Percentiles rank a stretch among this genome's conserved stretches.
These are phyloP conservation scores for Vinca major DNA, from an alignment of 305 asterid genomes.

Conservation along the genomic window DNA sequence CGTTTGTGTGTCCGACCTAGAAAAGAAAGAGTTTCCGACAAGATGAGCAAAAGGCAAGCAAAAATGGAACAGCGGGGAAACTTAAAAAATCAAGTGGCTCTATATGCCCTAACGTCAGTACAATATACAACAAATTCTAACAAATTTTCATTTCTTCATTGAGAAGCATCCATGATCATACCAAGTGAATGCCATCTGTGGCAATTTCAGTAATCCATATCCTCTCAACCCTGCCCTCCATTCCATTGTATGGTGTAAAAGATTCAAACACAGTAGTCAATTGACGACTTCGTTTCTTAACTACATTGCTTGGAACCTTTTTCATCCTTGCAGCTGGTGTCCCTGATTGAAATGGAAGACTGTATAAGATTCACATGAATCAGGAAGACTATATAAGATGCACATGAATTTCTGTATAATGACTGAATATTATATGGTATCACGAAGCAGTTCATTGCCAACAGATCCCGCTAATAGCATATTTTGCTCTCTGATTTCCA, in stretches of 20 bases:
- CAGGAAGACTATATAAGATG: too few species aligned
- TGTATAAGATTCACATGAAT: not conserved
- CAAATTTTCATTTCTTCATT: not conserved
- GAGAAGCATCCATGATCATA: slow-evolving; percentile 13
- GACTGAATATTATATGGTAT: not conserved
- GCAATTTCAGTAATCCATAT: slow-evolving; percentile 89
- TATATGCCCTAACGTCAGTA: not conserved
- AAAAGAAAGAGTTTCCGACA: slow-evolving; percentile 2
- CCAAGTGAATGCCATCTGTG: slow-evolving; percentile 64
- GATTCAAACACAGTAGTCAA: slow-evolving; percentile 76
- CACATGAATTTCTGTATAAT: slow-evolving; percentile 1
- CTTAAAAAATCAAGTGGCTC: not conserved
- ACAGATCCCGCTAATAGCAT: not conserved
- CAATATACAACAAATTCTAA: not conserved
- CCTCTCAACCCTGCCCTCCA: slow-evolving; percentile 80
- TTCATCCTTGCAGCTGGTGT: slow-evolving; percentile 94
- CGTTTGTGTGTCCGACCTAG: slow-evolving; percentile 98
- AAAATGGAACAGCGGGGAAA: not conserved
- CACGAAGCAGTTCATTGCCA: not conserved
- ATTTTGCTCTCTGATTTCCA: not conserved
- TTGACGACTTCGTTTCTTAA: slow-evolving; percentile 78
- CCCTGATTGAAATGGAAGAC: slow-evolving; percentile 34
- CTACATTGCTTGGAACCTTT: slow-evolving; percentile 72
- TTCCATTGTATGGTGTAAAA: slow-evolving; percentile 68
- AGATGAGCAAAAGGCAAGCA: not conserved